Evolutionary conservation across 371 early-diverging fungal genomes (phyloP), one percentile per base, ranked within the genome.

Genomic region (Mortierella polycephala): DNA sequence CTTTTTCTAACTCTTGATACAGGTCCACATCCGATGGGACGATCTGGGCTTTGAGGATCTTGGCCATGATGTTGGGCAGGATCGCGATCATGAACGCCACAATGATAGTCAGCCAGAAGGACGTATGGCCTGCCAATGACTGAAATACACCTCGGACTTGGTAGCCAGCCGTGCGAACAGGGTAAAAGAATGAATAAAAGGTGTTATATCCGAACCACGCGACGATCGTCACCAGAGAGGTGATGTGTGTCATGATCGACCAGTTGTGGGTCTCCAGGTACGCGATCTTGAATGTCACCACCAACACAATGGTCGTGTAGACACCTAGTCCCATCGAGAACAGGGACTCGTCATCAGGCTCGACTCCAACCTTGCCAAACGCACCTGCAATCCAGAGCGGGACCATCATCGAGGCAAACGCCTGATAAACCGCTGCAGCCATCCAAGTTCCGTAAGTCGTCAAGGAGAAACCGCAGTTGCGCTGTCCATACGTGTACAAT

Each of bases 401-500:
- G 1, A 85, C 61, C 50, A 84, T 73, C 46, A 87, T 56, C 14
- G 84, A 68, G 20, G 84, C 74, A 4, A 86, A 57, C 0, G 92
- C 86, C 63, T 93, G 92, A 75, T 84, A 81, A 44, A 90, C 82
- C 0, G 88, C 88, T 56, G 87, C 91, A n/a, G 82, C 40, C 64
- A 91, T 87, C 89, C 90, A 90, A 8, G 79, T 62, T 75, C 83
- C 85, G 72, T 91, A 91, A 4, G 86, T 81, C 16, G 62, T 30
- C 55, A 86, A 64, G 71, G 91, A 90, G 83, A 91, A 93, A 16
- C 89, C 89, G 46, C 81, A 82, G 60, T 83, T 73, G n/a, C 75
- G 75, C 68, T 89, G 91, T 37, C 92, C 92, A 49, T 82, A 74
- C 12, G 82, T 84, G 75, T 95, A 96, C 64, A 93, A 75, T 68